A percentile compares a stretch with the other conserved stretches of the same genome.
phyloP scores from a whole-genome alignment of 2,329 filamentous ascomycete genomes.

The Blumeria hordei region DNA sequence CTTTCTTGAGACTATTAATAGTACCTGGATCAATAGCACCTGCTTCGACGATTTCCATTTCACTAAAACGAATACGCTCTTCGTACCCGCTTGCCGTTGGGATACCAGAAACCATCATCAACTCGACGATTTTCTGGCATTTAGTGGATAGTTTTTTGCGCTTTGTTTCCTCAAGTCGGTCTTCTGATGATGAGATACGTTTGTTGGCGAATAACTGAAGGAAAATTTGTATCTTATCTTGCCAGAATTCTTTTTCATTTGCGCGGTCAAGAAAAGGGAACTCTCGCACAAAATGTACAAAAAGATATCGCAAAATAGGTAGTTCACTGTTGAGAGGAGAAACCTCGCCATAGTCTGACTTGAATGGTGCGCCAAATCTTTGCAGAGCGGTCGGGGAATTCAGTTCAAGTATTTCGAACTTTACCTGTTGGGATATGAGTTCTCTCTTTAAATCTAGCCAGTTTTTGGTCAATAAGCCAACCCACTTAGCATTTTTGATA shows the following conservation, averaged over 20 bases:
- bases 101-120: conserved; percentile 98
- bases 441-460: conserved; percentile 74
- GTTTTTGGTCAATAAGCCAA: neutral
- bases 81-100: conserved; percentile 92
- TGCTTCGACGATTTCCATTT: conserved; percentile 88
- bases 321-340: conserved; percentile 83
- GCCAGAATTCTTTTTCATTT: conserved; percentile 97
- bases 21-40: conserved; percentile 81
- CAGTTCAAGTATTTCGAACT: conserved; percentile 74
- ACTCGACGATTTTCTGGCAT: conserved; percentile 81
- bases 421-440: conserved; percentile 71
- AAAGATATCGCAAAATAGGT: conserved; percentile 84
- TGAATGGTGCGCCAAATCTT: conserved; percentile 87
- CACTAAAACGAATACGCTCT: conserved; percentile 85
- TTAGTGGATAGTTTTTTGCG: conserved; percentile 76
- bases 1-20: conserved; percentile 67
- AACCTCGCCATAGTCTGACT: conserved; percentile 76
- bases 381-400: conserved; percentile 86
- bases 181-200: conserved; percentile 89
- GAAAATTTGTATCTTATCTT: conserved; percentile 91
- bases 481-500: conserved; percentile 14
- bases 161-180: conserved; percentile 89
- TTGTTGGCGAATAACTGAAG: conserved; percentile 93
- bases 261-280: conserved; percentile 96
- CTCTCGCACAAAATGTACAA: conserved; percentile 91